These are phyloP conservation scores for Helianthus tuberosus DNA, from an alignment of 129 eudicot species.

Conservation along the genomic window DNA sequence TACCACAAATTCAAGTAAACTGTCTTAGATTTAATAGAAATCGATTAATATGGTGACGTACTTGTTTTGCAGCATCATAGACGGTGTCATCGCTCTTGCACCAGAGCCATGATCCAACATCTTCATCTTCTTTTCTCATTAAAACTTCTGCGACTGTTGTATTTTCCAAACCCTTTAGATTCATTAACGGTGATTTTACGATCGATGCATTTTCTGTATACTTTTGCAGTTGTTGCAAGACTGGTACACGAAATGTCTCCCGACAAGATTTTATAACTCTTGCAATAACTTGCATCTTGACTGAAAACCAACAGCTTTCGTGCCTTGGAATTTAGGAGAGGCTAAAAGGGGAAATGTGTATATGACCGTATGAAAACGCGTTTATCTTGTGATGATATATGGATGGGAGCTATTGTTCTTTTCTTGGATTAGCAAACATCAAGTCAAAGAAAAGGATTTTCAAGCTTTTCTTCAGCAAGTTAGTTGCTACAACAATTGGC, in stretches of 20 bases:
- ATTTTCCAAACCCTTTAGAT: slow-evolving; percentile 71
- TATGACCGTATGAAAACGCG: not conserved
- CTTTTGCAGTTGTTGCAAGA: slow-evolving; percentile 33
- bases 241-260: slow-evolving; percentile 44
- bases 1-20: not conserved
- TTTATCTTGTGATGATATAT: slow-evolving; percentile 24
- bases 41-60: slow-evolving; percentile 22
- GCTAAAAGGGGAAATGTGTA: not conserved
- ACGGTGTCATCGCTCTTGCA: slow-evolving; percentile 79
- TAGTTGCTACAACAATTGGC: slow-evolving; percentile 25
- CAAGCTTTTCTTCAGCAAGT: slow-evolving; percentile 15
- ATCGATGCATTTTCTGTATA: slow-evolving; percentile 29
- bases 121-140: slow-evolving; percentile 69
- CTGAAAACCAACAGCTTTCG: slow-evolving; percentile 12
- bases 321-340: not conserved
- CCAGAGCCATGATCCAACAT: slow-evolving; percentile 78
- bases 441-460: slow-evolving; percentile 36
- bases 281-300: slow-evolving; percentile 63
- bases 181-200: slow-evolving; percentile 28
- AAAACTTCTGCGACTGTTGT: slow-evolving; percentile 69
- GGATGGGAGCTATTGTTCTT: slow-evolving; percentile 35
- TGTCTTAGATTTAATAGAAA: not conserved
- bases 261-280: slow-evolving; percentile 52
- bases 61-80: slow-evolving; percentile 82
- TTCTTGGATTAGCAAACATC: slow-evolving; percentile 26